phyloP scores from a whole-genome alignment of 2,329 filamentous ascomycete genomes.

The Curvularia eragrostidis region DNA sequence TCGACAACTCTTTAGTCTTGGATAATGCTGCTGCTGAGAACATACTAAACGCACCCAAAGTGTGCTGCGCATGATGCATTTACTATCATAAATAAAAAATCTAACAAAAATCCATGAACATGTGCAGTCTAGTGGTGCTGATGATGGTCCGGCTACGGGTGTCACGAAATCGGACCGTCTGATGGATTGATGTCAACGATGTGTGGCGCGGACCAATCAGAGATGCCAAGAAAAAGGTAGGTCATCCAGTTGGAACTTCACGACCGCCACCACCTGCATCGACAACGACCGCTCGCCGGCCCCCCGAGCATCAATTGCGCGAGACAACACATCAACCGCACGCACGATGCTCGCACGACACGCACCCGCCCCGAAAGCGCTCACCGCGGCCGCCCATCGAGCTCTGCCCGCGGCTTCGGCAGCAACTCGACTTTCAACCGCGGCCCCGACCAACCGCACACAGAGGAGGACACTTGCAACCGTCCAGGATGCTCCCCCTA shows the following conservation, averaged over 20 bases:
- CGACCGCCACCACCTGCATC: slow-evolving; percentile 40
- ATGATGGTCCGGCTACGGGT: slow-evolving; percentile 1
- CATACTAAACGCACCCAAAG: background rate
- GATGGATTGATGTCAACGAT: slow-evolving; percentile 34
- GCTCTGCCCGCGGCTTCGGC: slow-evolving; percentile 50
- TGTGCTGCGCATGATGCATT: too few species aligned
- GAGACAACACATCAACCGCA: slow-evolving; percentile 32
- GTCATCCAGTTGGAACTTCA: slow-evolving; percentile 35
- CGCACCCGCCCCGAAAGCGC: slow-evolving; percentile 48
- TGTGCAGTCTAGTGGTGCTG: background rate
- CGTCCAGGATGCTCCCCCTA: slow-evolving; percentile 60
- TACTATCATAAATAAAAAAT: background rate
- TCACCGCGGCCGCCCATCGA: slow-evolving; percentile 51
- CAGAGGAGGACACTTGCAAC: slow-evolving; percentile 72
- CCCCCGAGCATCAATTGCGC: slow-evolving; percentile 50
- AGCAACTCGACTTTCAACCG: slow-evolving; percentile 49
- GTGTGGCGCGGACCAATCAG: slow-evolving; percentile 27
- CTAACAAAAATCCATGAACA: background rate
- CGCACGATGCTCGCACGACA: slow-evolving; percentile 53
- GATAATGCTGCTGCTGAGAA: background rate
- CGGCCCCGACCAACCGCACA: slow-evolving; percentile 52
- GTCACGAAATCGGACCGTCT: slow-evolving; percentile 11
- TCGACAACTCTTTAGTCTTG: background rate
- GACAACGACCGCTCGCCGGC: slow-evolving; percentile 37
- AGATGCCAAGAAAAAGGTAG: slow-evolving; percentile 22